phyloP scores from a whole-genome alignment of 2,329 filamentous ascomycete genomes.

The Lasiodiplodia sp. region DNA sequence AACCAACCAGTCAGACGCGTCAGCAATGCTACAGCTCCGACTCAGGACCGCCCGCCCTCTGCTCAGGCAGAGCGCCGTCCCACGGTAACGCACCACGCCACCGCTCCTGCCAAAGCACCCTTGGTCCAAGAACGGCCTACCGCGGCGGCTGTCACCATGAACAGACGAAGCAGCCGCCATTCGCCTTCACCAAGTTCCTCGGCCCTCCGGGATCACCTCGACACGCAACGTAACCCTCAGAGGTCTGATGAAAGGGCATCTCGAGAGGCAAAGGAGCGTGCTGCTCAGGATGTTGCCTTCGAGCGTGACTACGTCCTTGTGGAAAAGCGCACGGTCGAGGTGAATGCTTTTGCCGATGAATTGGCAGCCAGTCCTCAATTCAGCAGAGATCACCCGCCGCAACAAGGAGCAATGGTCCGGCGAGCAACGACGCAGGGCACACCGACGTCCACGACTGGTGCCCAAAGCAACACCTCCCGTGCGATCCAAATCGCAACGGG shows the following conservation, averaged over 20 bases:
- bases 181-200: slow-evolving; percentile 53
- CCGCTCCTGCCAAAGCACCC: slow-evolving; percentile 53
- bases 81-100: slow-evolving; percentile 51
- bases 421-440: slow-evolving; percentile 80
- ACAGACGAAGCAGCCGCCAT: slow-evolving; percentile 67
- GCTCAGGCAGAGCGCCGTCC: slow-evolving; percentile 53
- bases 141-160: slow-evolving; percentile 55
- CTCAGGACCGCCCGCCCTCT: slow-evolving; percentile 41
- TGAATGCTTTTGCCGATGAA: slow-evolving; percentile 96
- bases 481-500: slow-evolving; percentile 77
- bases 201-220: slow-evolving; percentile 57
- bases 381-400: slow-evolving; percentile 54
- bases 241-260: slow-evolving; percentile 47
- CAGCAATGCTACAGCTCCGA: slow-evolving; percentile 44
- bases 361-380: slow-evolving; percentile 79
- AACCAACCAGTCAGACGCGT: slow-evolving; percentile 32
- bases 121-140: slow-evolving; percentile 46
- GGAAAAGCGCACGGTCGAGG: slow-evolving; percentile 93
- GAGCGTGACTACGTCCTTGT: slow-evolving; percentile 96
- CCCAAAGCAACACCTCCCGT: slow-evolving; percentile 72
- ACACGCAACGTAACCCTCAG: slow-evolving; percentile 51
- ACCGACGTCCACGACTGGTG: slow-evolving; percentile 72
- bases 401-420: slow-evolving; percentile 71
- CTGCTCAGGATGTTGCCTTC: slow-evolving; percentile 85
- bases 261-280: slow-evolving; percentile 64